Base-by-base conservation (phyloP, 2,329 filamentous ascomycete species). In the Paecilomyces niveus region DNA sequence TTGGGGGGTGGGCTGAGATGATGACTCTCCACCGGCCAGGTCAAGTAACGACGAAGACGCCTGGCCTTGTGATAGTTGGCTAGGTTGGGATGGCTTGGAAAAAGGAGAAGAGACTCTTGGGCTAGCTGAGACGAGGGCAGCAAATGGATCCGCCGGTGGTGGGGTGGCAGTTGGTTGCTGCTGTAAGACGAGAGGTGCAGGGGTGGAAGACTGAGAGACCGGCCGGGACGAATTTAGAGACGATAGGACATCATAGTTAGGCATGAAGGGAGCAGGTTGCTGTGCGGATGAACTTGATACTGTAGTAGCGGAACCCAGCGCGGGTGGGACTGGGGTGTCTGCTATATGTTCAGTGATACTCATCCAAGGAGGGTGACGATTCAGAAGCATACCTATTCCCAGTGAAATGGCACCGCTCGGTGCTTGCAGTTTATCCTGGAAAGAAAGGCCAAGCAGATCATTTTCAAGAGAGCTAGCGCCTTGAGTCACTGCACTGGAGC, bases 381-480 rank as follows among this genome's bases (percentile, higher is more conserved):
- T 58, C 53, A 31, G 45, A 49, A 54, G 88, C 61, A 83, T 83
- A 58, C 88, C 87, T 67, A 89, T 87, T 5, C 92, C 92, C 18
- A 97, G 81, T 3, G 91, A 87, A 63, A 97, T 96, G 55, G 88
- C 88, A 53, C 93, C 92, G 5, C 86, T 85, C 68, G 89, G 85
- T 11, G 89, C 87, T 68, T 86, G 93, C 58, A 76, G 81, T 54
- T 82, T 81, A 59, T 89, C 87, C 54, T 86, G 86, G 68, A 99
- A 84, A 49, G 92, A 95, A 51, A 99, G 78, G 0, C 94, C 94
- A 3, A 99, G 81, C 7, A 99, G 80, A 70, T 99, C 94, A 71
- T 95, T 92, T 69, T 97, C 92, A 22, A 97, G 74, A 13, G 89
- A 87, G 57, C 84, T 86, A 0, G 84, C 77, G 58, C 84, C 82